Conservation (phyloP, 148 eudicot genomes). For the Rhododendron molle region DNA sequence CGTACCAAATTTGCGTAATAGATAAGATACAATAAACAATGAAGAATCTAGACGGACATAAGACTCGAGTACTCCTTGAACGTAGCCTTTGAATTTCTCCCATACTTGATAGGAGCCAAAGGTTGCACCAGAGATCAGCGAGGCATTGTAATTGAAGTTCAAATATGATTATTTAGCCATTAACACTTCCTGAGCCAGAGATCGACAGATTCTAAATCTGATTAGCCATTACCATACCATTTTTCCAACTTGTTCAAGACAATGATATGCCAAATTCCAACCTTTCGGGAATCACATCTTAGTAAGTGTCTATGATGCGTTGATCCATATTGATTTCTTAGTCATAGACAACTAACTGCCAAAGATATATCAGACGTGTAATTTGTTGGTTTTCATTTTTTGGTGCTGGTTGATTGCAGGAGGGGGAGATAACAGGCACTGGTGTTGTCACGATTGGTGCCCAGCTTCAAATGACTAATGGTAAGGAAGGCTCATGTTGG, state of each 20-base stretch:
- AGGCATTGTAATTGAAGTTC: neutral
- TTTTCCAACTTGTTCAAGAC: neutral
- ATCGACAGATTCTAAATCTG: neutral
- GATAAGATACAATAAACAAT: neutral
- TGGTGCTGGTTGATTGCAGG: conserved; percentile 36
- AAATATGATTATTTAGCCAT: neutral
- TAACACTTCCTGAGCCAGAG: neutral
- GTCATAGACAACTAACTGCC: neutral
- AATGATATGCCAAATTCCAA: neutral
- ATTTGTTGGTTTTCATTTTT: neutral
- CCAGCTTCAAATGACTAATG: conserved; percentile 42
- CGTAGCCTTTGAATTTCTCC: neutral
- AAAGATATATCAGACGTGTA: neutral
- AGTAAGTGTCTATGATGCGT: neutral
- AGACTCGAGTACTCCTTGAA: neutral
- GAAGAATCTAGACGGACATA: neutral
- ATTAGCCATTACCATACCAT: neutral
- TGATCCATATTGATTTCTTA: neutral
- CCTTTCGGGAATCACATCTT: neutral
- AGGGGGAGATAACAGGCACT: conserved; percentile 51
- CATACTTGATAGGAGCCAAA: neutral
- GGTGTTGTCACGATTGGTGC: conserved; percentile 51
- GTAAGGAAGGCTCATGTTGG: conserved; percentile 30
- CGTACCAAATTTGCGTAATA: neutral
- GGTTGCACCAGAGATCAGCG: neutral